Evolutionary conservation across 228 moss, liverwort and hornwort genomes (phyloP), one percentile per base, ranked within the genome.

Genomic region (Sphagnum fallax): DNA sequence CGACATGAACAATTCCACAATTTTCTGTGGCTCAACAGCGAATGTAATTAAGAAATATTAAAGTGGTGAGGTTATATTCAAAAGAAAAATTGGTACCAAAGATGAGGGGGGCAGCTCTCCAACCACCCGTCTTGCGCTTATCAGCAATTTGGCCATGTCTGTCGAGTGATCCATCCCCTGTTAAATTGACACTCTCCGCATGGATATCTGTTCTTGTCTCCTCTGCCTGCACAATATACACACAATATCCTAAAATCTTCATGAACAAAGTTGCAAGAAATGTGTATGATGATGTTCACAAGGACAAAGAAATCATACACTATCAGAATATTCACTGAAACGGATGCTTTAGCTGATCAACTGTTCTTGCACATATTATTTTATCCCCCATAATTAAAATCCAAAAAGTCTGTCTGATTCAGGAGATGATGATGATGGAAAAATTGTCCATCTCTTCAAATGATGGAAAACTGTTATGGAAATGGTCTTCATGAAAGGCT

Each of bases 61-160:
- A 32, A 32, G 32, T 32, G 32, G 32, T 32, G 32, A 32, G 32
- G 32, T 32, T 32, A 32, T 32, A 32, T 32, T 32, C 32, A 16
- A 65, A 49, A 13, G 49, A 13, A 11, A 49, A 50, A 13, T 50
- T 47, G 9, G 49, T 76, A 92, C 92, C 89, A 60, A 92, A 92
- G 48, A 92, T 89, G 6, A 87, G 66, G 10, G 89, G 92, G 16
- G 89, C 89, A 16, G 92, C 89, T 85, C 78, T 82, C 92, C 92
- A 92, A 48, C 87, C 92, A 7, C 92, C 92, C 18, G 92, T 92
- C 75, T 80, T 92, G 47, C 79, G 85, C 69, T 80, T 83, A 68
- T 89, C 89, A 13, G 92, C 92, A 70, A 84, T 69, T 48, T 81
- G 78, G 63, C 92, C 92, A 72, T 85, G 82, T 8, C 85, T 71